Conservation (phyloP, 2,329 filamentous ascomycete genomes). For the Sclerotinia subarctica region DNA sequence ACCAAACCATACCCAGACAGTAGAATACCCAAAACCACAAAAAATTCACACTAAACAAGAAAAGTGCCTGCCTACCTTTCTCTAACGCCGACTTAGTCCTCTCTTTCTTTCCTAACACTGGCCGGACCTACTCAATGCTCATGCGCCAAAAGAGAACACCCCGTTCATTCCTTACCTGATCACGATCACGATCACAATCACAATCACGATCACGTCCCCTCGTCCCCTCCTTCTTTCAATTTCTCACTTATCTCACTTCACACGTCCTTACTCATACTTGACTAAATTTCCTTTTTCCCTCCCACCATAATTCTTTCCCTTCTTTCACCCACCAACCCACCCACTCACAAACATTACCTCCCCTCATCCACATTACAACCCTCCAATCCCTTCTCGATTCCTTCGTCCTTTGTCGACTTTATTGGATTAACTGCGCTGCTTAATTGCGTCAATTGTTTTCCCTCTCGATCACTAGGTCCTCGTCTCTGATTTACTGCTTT, state of each 20-base stretch:
- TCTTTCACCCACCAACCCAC: neutral
- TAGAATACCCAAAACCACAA: neutral
- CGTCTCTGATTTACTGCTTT: constrained; percentile 40
- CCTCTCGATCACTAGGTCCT: constrained; percentile 38
- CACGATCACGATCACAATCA: neutral
- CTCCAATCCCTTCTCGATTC: constrained; percentile 24
- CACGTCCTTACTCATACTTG: neutral
- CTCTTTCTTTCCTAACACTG: too few relatives aligned
- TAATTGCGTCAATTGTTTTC: constrained; percentile 39
- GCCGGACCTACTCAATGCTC: neutral
- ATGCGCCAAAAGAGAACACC: constrained; percentile 18
- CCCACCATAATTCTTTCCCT: constrained; percentile 16
- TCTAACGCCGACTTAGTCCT: too few relatives aligned
- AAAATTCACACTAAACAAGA: neutral
- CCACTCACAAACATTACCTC: neutral
- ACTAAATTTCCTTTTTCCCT: neutral
- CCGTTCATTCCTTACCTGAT: constrained; percentile 18
- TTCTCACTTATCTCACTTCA: neutral
- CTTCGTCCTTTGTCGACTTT: constrained; percentile 26
- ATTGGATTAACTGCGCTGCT: constrained; percentile 30
- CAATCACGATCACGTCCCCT: neutral
- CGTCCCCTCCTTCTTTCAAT: constrained; percentile 12
- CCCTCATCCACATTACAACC: constrained; percentile 20
- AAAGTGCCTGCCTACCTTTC: neutral
- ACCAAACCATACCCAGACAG: neutral